These are phyloP conservation scores for Panicum miliaceum DNA, from an alignment of 176 grass and related monocot species.

Conservation along the genomic window DNA sequence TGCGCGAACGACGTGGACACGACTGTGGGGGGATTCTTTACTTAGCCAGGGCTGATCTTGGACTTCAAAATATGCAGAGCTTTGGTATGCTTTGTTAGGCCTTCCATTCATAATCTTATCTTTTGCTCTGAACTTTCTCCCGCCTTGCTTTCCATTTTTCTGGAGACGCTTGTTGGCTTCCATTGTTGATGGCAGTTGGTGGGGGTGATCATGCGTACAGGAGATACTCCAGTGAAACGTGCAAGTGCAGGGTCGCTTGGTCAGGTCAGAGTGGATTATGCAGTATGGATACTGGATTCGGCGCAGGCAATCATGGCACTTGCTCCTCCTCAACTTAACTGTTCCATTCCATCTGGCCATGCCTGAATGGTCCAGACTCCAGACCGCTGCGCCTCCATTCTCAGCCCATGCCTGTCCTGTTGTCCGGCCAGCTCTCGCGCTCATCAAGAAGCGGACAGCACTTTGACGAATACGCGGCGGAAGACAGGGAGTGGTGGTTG, in stretches of 20 bases:
- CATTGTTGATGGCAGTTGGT: neutral
- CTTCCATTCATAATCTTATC: neutral
- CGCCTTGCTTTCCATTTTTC: neutral
- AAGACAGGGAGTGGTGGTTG: constrained; percentile 37
- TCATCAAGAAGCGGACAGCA: constrained; percentile 22
- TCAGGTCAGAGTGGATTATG: neutral
- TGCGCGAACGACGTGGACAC: neutral
- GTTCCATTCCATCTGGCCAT: neutral
- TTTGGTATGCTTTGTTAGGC: neutral
- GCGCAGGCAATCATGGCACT: neutral
- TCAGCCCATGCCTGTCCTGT: constrained; percentile 19
- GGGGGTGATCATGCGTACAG: neutral
- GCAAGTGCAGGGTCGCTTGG: neutral
- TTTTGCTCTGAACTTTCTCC: neutral
- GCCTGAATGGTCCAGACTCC: neutral
- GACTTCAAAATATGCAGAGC: neutral
- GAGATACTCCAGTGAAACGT: neutral
- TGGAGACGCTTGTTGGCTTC: neutral
- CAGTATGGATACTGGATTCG: neutral
- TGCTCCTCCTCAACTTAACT: neutral
- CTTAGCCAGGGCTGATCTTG: neutral
- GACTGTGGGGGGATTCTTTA: neutral
- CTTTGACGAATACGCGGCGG: neutral
- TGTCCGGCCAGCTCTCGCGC: neutral
- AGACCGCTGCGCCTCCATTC: constrained; percentile 5